These are phyloP conservation scores for Rhodotorula sp. DNA, from an alignment of 1,284 basidiomycete genomes.

Conservation along the genomic window DNA sequence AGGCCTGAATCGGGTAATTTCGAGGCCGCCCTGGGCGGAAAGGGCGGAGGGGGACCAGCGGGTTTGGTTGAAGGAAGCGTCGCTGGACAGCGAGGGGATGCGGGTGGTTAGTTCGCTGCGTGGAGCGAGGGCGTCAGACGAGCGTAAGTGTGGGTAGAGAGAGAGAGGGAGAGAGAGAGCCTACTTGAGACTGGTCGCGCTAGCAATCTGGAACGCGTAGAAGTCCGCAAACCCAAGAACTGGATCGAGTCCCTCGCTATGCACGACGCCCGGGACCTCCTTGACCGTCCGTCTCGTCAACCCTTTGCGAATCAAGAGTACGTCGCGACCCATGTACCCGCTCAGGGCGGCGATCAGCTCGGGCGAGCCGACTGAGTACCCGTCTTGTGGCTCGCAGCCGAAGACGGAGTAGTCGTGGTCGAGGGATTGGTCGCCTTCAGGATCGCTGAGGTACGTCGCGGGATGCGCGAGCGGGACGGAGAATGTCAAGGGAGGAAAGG, in stretches of 20 bases:
- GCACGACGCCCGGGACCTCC: slow-evolving; percentile 26
- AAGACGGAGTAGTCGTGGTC: slow-evolving; percentile 27
- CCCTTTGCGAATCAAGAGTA: slow-evolving; percentile 28
- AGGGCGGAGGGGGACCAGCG: slow-evolving; percentile 7
- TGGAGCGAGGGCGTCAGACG: neutral
- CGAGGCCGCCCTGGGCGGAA: slow-evolving; percentile 2
- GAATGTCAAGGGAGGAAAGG: neutral
- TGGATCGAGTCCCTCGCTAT: slow-evolving; percentile 13
- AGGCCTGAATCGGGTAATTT: slow-evolving; percentile 19
- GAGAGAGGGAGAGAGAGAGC: neutral
- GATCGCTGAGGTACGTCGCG: slow-evolving; percentile 14
- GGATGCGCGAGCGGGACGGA: slow-evolving; percentile 29
- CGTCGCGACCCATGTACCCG: slow-evolving; percentile 19
- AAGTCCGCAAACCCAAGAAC: slow-evolving; percentile 25
- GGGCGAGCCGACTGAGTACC: slow-evolving; percentile 16
- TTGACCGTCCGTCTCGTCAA: slow-evolving; percentile 12
- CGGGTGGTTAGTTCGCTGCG: slow-evolving; percentile 20
- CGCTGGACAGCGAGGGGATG: slow-evolving; percentile 3
- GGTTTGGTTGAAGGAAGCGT: neutral
- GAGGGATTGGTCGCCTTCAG: slow-evolving; percentile 11
- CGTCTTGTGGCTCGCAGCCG: slow-evolving; percentile 21
- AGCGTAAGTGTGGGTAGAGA: too few relatives aligned
- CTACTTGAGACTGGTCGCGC: slow-evolving; percentile 16
- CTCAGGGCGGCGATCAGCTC: slow-evolving; percentile 22
- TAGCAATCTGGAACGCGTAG: slow-evolving; percentile 17